Base-by-base conservation (phyloP, 306 rosid species). In the Elaeagnus macrophylla region DNA sequence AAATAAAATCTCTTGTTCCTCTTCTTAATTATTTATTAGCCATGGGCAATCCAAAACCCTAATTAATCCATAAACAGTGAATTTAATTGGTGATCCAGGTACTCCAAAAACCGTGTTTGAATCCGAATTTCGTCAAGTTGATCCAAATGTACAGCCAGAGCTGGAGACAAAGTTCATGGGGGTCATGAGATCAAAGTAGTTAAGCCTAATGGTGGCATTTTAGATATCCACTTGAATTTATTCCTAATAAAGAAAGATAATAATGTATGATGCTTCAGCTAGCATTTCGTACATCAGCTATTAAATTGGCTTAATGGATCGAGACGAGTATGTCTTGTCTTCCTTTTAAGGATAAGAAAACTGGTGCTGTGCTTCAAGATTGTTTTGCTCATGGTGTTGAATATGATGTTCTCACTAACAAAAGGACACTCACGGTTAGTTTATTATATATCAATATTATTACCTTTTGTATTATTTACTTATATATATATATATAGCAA, bases 141-240 rank as follows among this genome's bases (percentile, higher is more conserved):
- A 53, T 14, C 59, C 48, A 6, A 25, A 32, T 1, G 49, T 39
- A 10, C 56, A 55, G 16, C 65, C 72, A 1, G 67, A 79, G 54
- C 63, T 67, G 0, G 66, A 57, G 32, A 48, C 71, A 14, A 1
- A 16, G 4, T 66, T 1, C 15, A 0, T 0, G 3, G 99, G 99
- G 99, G 18, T 0, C 3, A 0, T 87, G 99, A 96, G 74, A 68
- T n/a, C n/a, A n/a, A n/a, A 0, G 0, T 87, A 2, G 56, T 75
- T 37, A 42, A 66, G 0, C 6, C 0, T 1, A 13, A 87, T 38
- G 61, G 89, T 0, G 90, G 83, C 12, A 88, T 88, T 6, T 82
- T 89, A 0, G 89, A 77, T 56, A 93, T 93, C 96, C 99, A 93
- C 1, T 3, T 79, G 2, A 72, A 67, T n/a, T 51, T 93, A 75